Evolutionary conservation across 176 grass and related monocot species (phyloP).

Genomic region (Puccinellia tenuiflora): DNA sequence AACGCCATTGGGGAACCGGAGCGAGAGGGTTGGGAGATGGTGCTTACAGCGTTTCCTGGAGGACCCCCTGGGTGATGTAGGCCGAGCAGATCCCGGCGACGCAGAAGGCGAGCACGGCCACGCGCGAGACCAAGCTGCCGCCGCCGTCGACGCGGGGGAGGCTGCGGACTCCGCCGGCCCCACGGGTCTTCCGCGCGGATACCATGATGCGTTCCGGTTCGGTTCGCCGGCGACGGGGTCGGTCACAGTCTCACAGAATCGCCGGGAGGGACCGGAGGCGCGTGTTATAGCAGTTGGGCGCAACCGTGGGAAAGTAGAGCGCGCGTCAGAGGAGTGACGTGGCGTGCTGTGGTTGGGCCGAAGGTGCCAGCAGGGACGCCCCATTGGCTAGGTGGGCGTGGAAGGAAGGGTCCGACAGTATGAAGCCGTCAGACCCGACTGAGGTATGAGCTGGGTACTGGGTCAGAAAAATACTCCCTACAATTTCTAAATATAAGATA

Average conservation of each 20-base stretch:
- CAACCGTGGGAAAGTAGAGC: background rate
- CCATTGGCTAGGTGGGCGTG: constrained; percentile 36
- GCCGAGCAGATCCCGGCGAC: constrained; percentile 91
- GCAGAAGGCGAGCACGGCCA: constrained; percentile 81
- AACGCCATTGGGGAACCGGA: background rate
- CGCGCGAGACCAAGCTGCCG: constrained; percentile 33
- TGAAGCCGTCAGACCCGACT: background rate
- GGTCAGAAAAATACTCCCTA: no score
- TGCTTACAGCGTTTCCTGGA: constrained; percentile 87
- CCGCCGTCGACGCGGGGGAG: constrained; percentile 5
- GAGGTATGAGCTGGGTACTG: background rate
- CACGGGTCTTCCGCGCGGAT: constrained; percentile 21
- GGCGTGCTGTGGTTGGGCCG: constrained; percentile 4
- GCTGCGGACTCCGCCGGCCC: background rate
- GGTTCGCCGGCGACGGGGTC: background rate
- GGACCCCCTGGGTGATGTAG: constrained; percentile 93
- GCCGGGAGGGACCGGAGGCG: background rate
- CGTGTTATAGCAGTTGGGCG: constrained; percentile 24
- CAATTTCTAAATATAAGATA: no score
- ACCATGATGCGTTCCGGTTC: constrained; percentile 36
- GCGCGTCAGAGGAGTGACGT: constrained; percentile 45
- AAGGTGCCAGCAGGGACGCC: constrained; percentile 26
- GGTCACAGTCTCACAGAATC: background rate
- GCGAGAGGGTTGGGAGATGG: background rate
- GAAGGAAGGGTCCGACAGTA: background rate